Percentiles rank a stretch among this genome's conserved stretches.
These are phyloP conservation scores for Xylariaceae sp. DNA, from an alignment of 2,329 filamentous ascomycete species.

Conservation along the genomic window DNA sequence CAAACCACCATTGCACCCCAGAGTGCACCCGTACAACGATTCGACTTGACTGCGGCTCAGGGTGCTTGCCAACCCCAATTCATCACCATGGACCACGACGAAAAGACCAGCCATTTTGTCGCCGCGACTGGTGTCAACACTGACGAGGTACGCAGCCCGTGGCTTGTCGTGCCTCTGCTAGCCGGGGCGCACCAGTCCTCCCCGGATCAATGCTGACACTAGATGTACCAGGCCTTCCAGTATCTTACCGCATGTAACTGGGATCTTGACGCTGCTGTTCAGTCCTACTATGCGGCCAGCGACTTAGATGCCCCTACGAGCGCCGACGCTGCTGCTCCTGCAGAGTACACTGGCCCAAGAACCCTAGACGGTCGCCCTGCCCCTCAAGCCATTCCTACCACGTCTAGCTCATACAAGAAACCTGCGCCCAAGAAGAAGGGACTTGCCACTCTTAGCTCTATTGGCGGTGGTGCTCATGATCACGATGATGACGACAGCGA, in stretches of 20 bases:
- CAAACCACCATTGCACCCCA: no score
- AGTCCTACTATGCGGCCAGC: slow-evolving; percentile 57
- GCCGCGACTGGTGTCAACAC: slow-evolving; percentile 49
- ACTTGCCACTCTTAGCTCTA: slow-evolving; percentile 56
- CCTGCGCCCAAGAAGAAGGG: slow-evolving; percentile 53
- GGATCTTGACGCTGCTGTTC: slow-evolving; percentile 60
- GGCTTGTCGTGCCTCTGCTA: background rate
- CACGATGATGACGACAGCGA: slow-evolving; percentile 56
- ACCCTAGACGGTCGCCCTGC: slow-evolving; percentile 61
- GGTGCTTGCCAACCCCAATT: background rate
- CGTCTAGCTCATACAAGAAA: slow-evolving; percentile 35
- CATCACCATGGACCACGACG: slow-evolving; percentile 37
- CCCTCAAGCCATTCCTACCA: slow-evolving; percentile 33
- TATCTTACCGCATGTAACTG: slow-evolving; percentile 63
- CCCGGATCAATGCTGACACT: background rate
- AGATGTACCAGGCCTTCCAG: slow-evolving; percentile 53
- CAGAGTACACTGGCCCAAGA: slow-evolving; percentile 55
- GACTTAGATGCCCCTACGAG: slow-evolving; percentile 46
- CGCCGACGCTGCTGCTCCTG: slow-evolving; percentile 25
- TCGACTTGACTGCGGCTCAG: no score
- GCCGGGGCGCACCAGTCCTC: slow-evolving; percentile 4
- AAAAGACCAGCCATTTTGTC: slow-evolving; percentile 48
- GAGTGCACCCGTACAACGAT: no score
- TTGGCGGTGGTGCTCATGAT: slow-evolving; percentile 45
- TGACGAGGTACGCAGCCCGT: slow-evolving; percentile 28